A percentile compares a stretch with the other conserved stretches of the same genome.
phyloP scores from a whole-genome alignment of 768 basidiomycete species.

The Mycena floridula region DNA sequence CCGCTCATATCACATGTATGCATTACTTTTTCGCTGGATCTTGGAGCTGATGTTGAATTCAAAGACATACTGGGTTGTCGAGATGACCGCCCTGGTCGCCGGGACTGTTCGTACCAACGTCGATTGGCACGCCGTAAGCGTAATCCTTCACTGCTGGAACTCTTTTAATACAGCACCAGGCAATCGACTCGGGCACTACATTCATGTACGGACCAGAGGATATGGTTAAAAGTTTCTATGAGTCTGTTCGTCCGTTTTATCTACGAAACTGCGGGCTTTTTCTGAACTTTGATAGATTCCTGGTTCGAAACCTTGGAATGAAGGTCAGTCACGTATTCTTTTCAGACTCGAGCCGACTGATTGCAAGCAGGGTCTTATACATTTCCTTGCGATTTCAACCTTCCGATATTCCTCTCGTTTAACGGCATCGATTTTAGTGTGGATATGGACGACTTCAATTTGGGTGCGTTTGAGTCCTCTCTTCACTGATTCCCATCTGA shows the following conservation, averaged over 20 bases:
- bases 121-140: too few relatives aligned
- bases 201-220: slow-evolving; percentile 50
- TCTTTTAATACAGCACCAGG: too few relatives aligned
- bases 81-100: too few relatives aligned
- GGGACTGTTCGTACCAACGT: too few relatives aligned
- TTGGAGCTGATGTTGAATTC: too few relatives aligned
- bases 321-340: not conserved
- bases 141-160: too few relatives aligned
- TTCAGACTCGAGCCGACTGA: not conserved
- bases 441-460: slow-evolving; percentile 46
- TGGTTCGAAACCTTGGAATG: not conserved
- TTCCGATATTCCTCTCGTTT: slow-evolving; percentile 38
- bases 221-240: slow-evolving; percentile 41
- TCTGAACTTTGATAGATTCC: not conserved
- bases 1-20: slow-evolving; percentile 30
- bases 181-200: slow-evolving; percentile 65
- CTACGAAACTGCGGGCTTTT: not conserved
- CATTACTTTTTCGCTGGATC: not conserved
- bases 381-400: slow-evolving; percentile 40
- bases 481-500: not conserved
- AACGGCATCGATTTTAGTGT: slow-evolving; percentile 34
- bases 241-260: slow-evolving; percentile 20
- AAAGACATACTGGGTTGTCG: too few relatives aligned
- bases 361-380: slow-evolving; percentile 39
- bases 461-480: slow-evolving; percentile 26